Conservation (phyloP, 768 basidiomycete genomes). For the Mycena rosella region DNA sequence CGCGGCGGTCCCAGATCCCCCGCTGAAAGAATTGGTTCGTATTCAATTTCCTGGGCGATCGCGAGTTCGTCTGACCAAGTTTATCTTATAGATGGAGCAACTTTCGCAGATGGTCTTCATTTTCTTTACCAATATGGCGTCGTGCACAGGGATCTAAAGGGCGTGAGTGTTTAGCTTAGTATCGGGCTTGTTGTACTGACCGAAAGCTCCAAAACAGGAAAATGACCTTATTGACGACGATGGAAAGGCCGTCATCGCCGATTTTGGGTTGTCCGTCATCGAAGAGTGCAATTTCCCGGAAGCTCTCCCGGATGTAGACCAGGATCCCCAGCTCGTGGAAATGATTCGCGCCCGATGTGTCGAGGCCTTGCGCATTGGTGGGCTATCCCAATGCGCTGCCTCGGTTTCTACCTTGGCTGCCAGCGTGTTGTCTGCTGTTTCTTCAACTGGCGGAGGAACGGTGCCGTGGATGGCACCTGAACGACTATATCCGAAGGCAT, state of each 20-base stretch:
- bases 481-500: constrained; percentile 36
- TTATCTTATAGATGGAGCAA: constrained; percentile 41
- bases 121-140: constrained; percentile 44
- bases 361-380: not conserved
- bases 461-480: constrained; percentile 50
- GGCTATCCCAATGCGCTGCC: not conserved
- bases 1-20: not conserved
- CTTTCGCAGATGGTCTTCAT: constrained; percentile 45
- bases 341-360: constrained; percentile 10
- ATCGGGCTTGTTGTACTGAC: no score
- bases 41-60: not conserved
- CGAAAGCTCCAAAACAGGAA: not conserved
- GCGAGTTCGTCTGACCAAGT: not conserved
- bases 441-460: constrained; percentile 39
- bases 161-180: constrained; percentile 36
- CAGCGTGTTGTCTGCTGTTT: not conserved
- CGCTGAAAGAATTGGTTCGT: constrained; percentile 15
- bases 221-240: constrained; percentile 17
- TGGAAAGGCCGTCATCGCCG: constrained; percentile 16
- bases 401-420: constrained; percentile 16
- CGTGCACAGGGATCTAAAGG: constrained; percentile 58
- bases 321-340: constrained; percentile 6
- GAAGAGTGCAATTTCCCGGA: not conserved
- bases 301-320: not conserved
- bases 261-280: constrained; percentile 21